Base-by-base conservation (phyloP, 139 green algal genomes). In the Tetraselmis chui region DNA sequence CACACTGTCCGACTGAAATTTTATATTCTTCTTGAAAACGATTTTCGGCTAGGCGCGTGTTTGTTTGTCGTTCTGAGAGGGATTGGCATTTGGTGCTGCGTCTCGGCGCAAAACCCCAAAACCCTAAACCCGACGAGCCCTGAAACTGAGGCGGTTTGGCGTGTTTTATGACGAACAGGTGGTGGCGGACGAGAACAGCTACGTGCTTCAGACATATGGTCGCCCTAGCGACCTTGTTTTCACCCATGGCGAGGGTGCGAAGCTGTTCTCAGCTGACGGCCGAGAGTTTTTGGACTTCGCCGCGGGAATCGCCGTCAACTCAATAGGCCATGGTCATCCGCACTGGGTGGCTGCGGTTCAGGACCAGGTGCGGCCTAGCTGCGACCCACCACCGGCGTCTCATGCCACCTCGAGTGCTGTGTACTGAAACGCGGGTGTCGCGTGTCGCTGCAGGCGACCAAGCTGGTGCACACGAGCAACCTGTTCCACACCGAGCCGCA, bases 221-320 rank as follows among this genome's bases (percentile, higher is more conserved):
- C 88, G 94, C 1, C 75, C 88, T 1, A 79, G 86, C 2, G 84
- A 95, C 31, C 82, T 97, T 1, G 94, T 97, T 1, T 94, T 99
- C 32, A 85, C 86, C 1, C 88, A 86, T 26, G 96, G 96, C 23
- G 83, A 93, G 79, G 96, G 96, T 24, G 84, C 84, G 30, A 89
- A 89, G 45, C 86, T 99, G 86, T 96, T 90, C 76, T 94, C 98
- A 59, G 82, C 89, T 0, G 84, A 93, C 1, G 96, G 94, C 32
- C 90, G 89, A 27, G 87, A 95, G 82, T 99, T 98, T 89, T 82
- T 99, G 28, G 97, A 99, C 84, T 97, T 99, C 85, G 88, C 94
- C 23, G 94, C 92, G 2, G 97, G 97, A 30, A 99, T 99, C 84
- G 29, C 76, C 2, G 97, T 99, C 28, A 99, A 99, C 81, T 90